phyloP scores from a whole-genome alignment of 495 filamentous ascomycete genomes.

The Thozetella sp. region DNA sequence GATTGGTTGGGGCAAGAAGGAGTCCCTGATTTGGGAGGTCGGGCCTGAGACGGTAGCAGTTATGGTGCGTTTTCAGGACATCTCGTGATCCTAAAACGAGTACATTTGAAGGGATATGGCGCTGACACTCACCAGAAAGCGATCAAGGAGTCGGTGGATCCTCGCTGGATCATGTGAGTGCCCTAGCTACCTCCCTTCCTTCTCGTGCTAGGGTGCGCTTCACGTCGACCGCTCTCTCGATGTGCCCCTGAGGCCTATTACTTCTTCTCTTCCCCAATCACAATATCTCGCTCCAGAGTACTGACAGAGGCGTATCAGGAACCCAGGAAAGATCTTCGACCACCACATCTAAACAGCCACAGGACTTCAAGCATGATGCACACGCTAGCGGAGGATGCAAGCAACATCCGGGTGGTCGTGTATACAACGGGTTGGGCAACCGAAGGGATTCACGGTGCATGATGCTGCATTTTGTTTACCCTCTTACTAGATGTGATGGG shows the following conservation, averaged over 20 bases:
- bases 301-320: slow-evolving; percentile 33
- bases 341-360: slow-evolving; percentile 17
- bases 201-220: too few relatives aligned
- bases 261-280: background rate
- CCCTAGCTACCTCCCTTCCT: background rate
- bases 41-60: slow-evolving; percentile 77
- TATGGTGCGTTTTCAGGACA: slow-evolving; percentile 58
- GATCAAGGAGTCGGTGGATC: slow-evolving; percentile 85
- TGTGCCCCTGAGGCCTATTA: too few relatives aligned
- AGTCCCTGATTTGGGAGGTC: slow-evolving; percentile 77
- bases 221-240: too few relatives aligned
- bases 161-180: slow-evolving; percentile 73
- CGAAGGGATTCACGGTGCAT: background rate
- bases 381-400: background rate
- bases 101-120: background rate
- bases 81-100: too few relatives aligned
- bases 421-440: background rate
- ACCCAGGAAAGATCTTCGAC: slow-evolving; percentile 90
- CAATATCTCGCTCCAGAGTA: background rate
- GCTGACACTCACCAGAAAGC: slow-evolving; percentile 43
- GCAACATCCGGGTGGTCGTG: background rate
- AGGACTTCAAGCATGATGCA: background rate
- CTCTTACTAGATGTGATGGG: background rate
- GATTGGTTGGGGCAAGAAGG: slow-evolving; percentile 87
- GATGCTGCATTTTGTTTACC: background rate